Conservation (phyloP, 2,329 filamentous ascomycete species). For the Paraconiothyrium sp. region DNA sequence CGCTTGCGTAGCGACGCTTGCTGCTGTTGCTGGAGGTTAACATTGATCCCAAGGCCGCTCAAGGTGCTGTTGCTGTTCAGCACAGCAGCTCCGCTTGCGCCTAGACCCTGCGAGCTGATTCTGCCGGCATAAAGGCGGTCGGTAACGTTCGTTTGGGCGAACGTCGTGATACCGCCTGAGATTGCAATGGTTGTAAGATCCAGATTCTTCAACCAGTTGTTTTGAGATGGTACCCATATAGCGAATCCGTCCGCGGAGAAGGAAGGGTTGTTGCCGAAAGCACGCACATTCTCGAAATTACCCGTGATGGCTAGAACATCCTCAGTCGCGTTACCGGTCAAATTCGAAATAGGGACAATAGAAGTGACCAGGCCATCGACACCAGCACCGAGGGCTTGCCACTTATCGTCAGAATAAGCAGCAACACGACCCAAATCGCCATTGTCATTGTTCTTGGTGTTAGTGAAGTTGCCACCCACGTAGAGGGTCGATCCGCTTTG, state of each 20-base stretch:
- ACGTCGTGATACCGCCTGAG: slow-evolving; percentile 75
- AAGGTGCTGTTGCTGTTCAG: slow-evolving; percentile 57
- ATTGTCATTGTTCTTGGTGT: slow-evolving; percentile 69
- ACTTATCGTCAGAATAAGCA: slow-evolving; percentile 74
- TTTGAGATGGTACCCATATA: slow-evolving; percentile 86
- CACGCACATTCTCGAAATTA: slow-evolving; percentile 76
- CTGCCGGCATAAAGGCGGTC: slow-evolving; percentile 83
- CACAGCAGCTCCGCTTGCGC: slow-evolving; percentile 76
- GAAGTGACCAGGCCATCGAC: slow-evolving; percentile 80
- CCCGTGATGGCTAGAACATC: slow-evolving; percentile 82
- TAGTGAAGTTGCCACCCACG: slow-evolving; percentile 85
- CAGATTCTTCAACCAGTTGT: slow-evolving; percentile 89
- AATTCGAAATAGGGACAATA: slow-evolving; percentile 81
- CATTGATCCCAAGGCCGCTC: slow-evolving; percentile 56
- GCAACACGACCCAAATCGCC: slow-evolving; percentile 79
- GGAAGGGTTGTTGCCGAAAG: slow-evolving; percentile 70
- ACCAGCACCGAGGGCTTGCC: slow-evolving; percentile 83
- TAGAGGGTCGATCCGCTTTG: slow-evolving; percentile 70
- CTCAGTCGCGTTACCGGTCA: slow-evolving; percentile 74
- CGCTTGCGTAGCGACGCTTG: slow-evolving; percentile 51
- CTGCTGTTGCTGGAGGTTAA: slow-evolving; percentile 40
- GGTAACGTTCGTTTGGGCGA: slow-evolving; percentile 68
- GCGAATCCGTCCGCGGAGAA: slow-evolving; percentile 79
- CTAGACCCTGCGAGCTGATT: slow-evolving; percentile 77
- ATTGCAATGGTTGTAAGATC: slow-evolving; percentile 69